Percentiles rank a stretch among this genome's conserved stretches.
Conservation (phyloP, 257 asterid species). For the Fraxinus pennsylvanica region DNA sequence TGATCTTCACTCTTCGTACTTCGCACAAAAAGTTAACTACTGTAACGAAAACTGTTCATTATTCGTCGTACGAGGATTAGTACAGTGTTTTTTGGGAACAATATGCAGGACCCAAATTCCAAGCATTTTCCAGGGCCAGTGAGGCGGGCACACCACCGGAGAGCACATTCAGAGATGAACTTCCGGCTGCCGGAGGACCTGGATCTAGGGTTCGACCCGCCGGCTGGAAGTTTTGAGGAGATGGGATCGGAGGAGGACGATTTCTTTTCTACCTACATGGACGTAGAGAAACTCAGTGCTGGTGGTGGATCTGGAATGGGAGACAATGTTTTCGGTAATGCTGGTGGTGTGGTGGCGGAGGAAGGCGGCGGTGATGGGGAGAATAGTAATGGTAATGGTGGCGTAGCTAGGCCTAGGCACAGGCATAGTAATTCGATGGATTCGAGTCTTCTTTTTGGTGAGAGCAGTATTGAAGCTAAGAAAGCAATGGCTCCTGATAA, state of each 20-base stretch:
- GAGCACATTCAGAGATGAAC: constrained; percentile 58
- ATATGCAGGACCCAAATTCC: neutral
- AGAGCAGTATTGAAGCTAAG: constrained; percentile 78
- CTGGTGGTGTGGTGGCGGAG: constrained; percentile 27
- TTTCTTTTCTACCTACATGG: constrained; percentile 63
- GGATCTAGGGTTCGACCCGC: constrained; percentile 43
- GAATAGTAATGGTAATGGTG: constrained; percentile 44
- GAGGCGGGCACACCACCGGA: constrained; percentile 43
- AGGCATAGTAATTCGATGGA: constrained; percentile 75
- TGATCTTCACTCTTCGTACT: neutral
- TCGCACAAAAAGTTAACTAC: neutral
- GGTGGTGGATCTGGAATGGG: constrained; percentile 37
- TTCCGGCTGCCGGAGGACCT: constrained; percentile 49
- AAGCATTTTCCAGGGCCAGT: neutral
- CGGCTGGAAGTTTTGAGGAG: constrained; percentile 52
- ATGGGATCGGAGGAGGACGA: constrained; percentile 70
- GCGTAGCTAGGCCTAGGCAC: constrained; percentile 37
- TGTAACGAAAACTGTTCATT: neutral
- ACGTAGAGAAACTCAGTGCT: constrained; percentile 56
- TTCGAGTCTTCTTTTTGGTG: constrained; percentile 57
- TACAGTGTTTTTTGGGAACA: neutral
- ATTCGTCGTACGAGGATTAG: neutral
- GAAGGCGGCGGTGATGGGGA: constrained; percentile 42
- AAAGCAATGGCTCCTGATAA: constrained; percentile 97
- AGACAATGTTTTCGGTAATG: constrained; percentile 28